A percentile compares a stretch with the other conserved stretches of the same genome.
Conservation (phyloP, 1,284 basidiomycete genomes). For the Malassezia vespertilionis region DNA sequence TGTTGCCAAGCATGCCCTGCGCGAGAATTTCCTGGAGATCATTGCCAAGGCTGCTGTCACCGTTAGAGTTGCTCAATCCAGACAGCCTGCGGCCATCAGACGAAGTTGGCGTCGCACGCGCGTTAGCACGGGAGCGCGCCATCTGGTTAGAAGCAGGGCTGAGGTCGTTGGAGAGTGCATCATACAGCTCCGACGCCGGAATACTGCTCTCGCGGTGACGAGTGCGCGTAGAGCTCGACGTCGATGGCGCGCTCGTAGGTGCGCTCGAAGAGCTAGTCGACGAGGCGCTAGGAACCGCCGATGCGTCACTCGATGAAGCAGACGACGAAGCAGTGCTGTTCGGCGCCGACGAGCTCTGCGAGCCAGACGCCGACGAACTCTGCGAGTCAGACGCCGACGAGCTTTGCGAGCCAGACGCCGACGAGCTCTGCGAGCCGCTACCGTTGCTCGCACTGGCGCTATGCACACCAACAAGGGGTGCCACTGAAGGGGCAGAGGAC, state of each 20-base stretch:
- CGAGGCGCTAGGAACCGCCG: background rate
- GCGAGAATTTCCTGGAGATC: conserved; percentile 4
- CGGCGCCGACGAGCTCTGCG: background rate
- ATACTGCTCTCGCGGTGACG: too few relatives aligned
- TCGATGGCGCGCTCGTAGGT: background rate
- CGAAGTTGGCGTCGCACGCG: too few relatives aligned
- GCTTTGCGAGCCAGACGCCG: background rate
- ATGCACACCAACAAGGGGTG: background rate
- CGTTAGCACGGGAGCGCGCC: too few relatives aligned
- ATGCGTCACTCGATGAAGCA: background rate
- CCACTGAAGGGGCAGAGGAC: background rate
- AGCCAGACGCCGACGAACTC: background rate
- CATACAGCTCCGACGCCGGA: too few relatives aligned
- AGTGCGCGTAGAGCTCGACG: too few relatives aligned
- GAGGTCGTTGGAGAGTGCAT: too few relatives aligned
- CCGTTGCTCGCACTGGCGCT: too few relatives aligned
- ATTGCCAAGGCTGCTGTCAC: background rate
- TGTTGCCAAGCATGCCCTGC: conserved; percentile 12
- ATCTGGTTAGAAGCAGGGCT: too few relatives aligned
- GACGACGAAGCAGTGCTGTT: background rate
- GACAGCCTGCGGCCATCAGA: too few relatives aligned
- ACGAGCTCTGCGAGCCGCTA: background rate
- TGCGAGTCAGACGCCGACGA: background rate
- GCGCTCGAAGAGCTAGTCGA: conserved; percentile 1
- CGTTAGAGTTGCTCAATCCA: too few relatives aligned